phyloP scores from a whole-genome alignment of 2,329 filamentous ascomycete genomes.

The Zymoseptoria passerinii region DNA sequence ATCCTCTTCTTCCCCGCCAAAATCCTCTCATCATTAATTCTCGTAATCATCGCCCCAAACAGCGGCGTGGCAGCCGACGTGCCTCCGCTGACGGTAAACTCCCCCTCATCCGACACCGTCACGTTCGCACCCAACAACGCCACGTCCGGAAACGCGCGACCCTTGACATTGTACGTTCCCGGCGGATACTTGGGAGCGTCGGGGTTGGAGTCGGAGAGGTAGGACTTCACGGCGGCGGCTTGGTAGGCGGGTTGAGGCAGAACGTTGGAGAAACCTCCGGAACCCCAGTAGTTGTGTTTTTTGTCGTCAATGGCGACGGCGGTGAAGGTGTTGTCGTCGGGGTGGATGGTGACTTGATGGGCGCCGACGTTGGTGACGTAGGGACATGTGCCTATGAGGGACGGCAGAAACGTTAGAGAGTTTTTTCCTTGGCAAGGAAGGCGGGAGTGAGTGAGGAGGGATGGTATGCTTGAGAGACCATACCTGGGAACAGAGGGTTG shows the following conservation, averaged over 20 bases:
- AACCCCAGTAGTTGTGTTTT: conserved; percentile 33
- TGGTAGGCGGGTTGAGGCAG: conserved; percentile 29
- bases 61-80: conserved; percentile 44
- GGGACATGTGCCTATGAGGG: conserved; percentile 32
- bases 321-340: background rate
- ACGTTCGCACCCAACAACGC: conserved; percentile 16
- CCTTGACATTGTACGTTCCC: conserved; percentile 41
- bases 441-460: too few species aligned
- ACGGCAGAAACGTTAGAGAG: too few species aligned
- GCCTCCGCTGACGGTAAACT: conserved; percentile 32
- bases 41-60: conserved; percentile 39
- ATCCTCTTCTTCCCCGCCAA: conserved; percentile 29
- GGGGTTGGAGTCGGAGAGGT: conserved; percentile 21
- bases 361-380: conserved; percentile 46
- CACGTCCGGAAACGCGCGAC: conserved; percentile 42
- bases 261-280: conserved; percentile 37
- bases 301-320: conserved; percentile 13
- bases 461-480: too few species aligned
- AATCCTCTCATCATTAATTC: conserved; percentile 33
- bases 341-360: conserved; percentile 23
- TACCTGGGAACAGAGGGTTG: conserved; percentile 14
- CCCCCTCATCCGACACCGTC: background rate
- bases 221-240: conserved; percentile 17
- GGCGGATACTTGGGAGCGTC: conserved; percentile 7
- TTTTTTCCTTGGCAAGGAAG: too few species aligned